Base-by-base conservation (phyloP, 495 filamentous ascomycete species). In the Tuber melanosporum region DNA sequence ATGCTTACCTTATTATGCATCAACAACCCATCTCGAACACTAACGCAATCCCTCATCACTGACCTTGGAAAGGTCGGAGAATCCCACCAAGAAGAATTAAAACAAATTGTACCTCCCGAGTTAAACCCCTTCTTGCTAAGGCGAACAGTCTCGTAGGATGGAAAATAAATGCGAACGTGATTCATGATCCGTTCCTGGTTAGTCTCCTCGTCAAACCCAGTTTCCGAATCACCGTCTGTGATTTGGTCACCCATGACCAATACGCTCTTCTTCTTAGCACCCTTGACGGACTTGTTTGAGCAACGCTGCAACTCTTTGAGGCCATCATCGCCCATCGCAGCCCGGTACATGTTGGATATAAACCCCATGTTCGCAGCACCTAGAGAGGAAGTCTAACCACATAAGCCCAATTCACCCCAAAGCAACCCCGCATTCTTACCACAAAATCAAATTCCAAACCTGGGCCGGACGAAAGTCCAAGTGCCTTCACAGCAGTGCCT, bases 81-180 rank as follows among this genome's bases (percentile, higher is more conserved):
- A 12, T 90, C 84, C 86, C 90, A 97, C 89, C 90, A 94, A 74
- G 87, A 88, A 2, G 86, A 80, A 72, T 90, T 87, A 66, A 95
- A 89, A 81, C 92, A 97, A 43, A 98, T 92, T 0, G 94, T 97
- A 3, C 95, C 95, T 3, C 88, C 94, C 49, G 86, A 87, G 4
- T 87, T 74, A 22, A 85, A 84, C 0, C 90, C 90, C 1, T 89
- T 90, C 49, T 85, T 90, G 71, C 92, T 93, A 10, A 80, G 78
- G 6, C 78, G 76, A 3, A 97, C 92, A 1, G 94, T 97, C 1
- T 91, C 85, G 1, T 87, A 82, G 0, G 92, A 94, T 0, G 95
- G 96, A 79, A 95, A 99, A 82, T 94, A 97, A 5, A 98, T 87
- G 0, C 90, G 89, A 78, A 94, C 89, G 36, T 86, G 84, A 9